Evolutionary conservation across 306 rosid species (phyloP), one percentile per base, ranked within the genome.

Genomic region (Cicer arietinum): DNA sequence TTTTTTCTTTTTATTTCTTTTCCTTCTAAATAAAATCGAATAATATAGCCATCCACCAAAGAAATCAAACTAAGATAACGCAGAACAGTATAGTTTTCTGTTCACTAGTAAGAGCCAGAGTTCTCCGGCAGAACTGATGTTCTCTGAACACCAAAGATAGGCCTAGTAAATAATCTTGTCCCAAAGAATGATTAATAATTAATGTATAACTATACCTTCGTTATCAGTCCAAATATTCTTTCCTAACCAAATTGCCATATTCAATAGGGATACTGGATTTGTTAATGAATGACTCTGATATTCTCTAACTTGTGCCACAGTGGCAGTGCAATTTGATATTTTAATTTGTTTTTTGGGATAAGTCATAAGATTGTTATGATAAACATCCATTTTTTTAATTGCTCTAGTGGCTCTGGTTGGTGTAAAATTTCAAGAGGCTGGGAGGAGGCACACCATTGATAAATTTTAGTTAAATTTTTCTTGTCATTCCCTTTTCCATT

Each of bases 121-220:
- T 25, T 9, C 45, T n/a, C 56, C 6, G 3, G 67, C 37, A 68
- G 72, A 74, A 51, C 39, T 58, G 18, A 22, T 67, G 42, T 67
- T 6, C 42, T 48, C 48, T 48, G 47, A 80, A 80, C 65, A 7
- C 50, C 53, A n/a, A 47, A 67, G 80, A 68, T 37, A 73, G 71
- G 58, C 35, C 76, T 25, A 74, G 63, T 17, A 50, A 67, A 68
- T 25, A 74, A 41, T 50, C 42, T 22, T 22, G 60, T 67, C 50
- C 52, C 67, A 41, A 74, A 65, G 67, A 25, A 51, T 68, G 71
- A 59, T 50, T 75, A 50, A 25, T 75, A 50, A 25, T 37, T 54
- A 53, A 50, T 3, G 1, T 40, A 80, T 45, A 57, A 39, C 11
- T n/a, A 73, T 44, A 20, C 8, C 48, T 47, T 57, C 71, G 58